Evolutionary conservation across 129 eudicot species (phyloP), one percentile per base, ranked within the genome.

Genomic region (Arctium lappa): DNA sequence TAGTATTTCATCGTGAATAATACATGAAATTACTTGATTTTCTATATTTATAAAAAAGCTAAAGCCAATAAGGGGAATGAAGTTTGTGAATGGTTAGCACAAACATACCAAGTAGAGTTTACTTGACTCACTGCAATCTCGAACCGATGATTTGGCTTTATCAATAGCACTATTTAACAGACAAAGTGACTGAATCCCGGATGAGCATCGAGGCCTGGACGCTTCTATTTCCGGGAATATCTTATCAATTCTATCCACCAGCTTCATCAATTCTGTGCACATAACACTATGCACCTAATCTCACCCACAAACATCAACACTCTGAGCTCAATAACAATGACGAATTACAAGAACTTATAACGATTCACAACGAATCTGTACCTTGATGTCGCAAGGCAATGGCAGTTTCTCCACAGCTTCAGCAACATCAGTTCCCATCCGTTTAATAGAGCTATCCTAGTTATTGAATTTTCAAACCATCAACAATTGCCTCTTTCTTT

Each of bases 81-180:
- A 60, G 68, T 36, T 22, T 70, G 22, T 18, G 11, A 56, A 73
- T 33, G 13, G 32, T 69, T 7, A 11, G 56, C 22, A 68, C 34
- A 60, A 27, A 72, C 93, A n/a, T 89, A 95, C 97, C 98, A 92
- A 79, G 82, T 95, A 95, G 81, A 93, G 97, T 84, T 82, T 90
- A 86, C 98, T 93, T 33, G 97, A 93, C 60, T 89, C 90, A 29
- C 91, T 74, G 85, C 98, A 95, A 44, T 92, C 82, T 77, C 73
- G 88, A 78, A 89, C 69, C 78, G 90, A 77, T 82, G 16, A 39
- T 73, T 84, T 91, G 75, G 97, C 91, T 80, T 86, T 89, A 60
- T 75, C 86, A 36, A 92, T 81, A 5, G 91, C 91, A 34, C 10
- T 73, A 27, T 11, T 89, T 78, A 95, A 85, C 88, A 63, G 71